Evolutionary conservation across 805 yeast genomes (phyloP).

Genomic region (Alloascoidea hylecoeti): DNA sequence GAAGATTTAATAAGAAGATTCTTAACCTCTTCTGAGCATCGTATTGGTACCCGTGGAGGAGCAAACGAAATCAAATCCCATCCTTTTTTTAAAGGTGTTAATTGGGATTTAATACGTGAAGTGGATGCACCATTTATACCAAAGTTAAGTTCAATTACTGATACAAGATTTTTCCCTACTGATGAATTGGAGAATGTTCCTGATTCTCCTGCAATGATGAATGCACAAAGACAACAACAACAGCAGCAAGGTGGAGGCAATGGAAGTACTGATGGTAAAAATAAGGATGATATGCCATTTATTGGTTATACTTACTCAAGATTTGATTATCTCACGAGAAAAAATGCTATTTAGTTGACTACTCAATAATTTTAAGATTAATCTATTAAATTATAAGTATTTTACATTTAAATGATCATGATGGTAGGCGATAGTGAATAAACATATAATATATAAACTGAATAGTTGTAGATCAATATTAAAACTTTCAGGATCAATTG

Average conservation of each 20-base stretch:
- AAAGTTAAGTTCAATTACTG: constrained; percentile 80
- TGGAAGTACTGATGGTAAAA: too few species aligned
- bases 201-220: constrained; percentile 64
- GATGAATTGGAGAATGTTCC: constrained; percentile 94
- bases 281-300: constrained; percentile 88
- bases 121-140: constrained; percentile 94
- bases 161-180: constrained; percentile 95
- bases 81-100: constrained; percentile 92
- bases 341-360: constrained; percentile 10
- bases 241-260: too few species aligned
- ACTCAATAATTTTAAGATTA: not conserved
- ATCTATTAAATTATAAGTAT: too few species aligned
- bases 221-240: constrained; percentile 32
- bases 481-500: too few species aligned
- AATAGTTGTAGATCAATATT: too few species aligned
- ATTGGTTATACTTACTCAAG: constrained; percentile 95
- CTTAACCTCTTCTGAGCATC: constrained; percentile 62
- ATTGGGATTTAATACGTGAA: constrained; percentile 78
- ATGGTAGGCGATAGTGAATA: too few species aligned
- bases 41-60: constrained; percentile 79
- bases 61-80: constrained; percentile 84
- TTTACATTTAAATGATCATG: too few species aligned
- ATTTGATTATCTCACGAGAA: constrained; percentile 72
- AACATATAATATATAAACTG: too few species aligned
- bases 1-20: constrained; percentile 74